Conservation (phyloP, 139 green algal species). For the Volvox africanus region DNA sequence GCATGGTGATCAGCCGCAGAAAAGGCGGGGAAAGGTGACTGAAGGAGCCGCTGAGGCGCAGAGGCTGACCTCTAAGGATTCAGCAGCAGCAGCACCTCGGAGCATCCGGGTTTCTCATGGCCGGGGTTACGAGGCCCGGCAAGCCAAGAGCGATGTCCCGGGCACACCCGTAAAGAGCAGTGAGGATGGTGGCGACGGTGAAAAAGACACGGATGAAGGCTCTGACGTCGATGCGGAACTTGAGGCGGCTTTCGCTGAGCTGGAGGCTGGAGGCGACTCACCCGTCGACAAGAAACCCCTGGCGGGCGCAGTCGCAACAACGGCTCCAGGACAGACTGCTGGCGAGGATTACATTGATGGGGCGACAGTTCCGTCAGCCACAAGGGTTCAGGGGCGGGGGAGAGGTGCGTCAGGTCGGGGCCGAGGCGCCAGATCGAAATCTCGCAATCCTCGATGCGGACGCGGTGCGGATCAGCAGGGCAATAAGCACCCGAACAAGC, state of each 20-base stretch:
- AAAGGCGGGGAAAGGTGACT: not conserved
- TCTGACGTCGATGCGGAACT: constrained; percentile 19
- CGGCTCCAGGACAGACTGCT: not conserved
- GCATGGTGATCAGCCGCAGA: not conserved
- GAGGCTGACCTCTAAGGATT: not conserved
- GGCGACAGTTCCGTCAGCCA: not conserved
- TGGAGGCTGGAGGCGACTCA: not conserved
- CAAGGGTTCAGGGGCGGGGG: not conserved
- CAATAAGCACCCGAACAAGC: no score
- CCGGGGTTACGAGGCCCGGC: no score
- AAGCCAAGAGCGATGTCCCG: not conserved
- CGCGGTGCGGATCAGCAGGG: no score
- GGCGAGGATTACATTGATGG: no score
- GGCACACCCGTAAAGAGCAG: no score
- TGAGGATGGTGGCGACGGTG: not conserved
- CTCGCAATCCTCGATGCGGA: no score
- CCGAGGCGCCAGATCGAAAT: not conserved
- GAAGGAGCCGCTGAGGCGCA: not conserved
- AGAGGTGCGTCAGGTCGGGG: not conserved
- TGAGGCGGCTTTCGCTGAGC: not conserved
- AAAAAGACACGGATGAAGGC: not conserved
- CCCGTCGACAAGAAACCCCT: not conserved
- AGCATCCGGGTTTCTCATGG: no score
- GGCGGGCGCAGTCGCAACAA: not conserved
- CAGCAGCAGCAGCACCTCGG: not conserved